These are phyloP conservation scores for Pezicula radicicola DNA, from an alignment of 2,329 filamentous ascomycete genomes.

Conservation along the genomic window DNA sequence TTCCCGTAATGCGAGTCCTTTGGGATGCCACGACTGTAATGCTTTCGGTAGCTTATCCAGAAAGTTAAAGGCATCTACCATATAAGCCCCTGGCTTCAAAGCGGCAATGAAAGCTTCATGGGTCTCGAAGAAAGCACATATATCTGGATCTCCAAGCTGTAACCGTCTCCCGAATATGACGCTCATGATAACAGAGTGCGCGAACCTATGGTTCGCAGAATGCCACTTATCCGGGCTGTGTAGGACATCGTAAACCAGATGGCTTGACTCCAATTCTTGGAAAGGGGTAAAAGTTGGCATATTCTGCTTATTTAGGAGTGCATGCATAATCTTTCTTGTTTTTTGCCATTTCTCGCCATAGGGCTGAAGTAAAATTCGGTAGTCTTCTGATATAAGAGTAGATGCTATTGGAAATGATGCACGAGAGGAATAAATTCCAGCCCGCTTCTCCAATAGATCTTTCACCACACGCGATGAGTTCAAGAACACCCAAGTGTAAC, in stretches of 20 bases:
- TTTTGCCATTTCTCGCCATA: slow-evolving; percentile 24
- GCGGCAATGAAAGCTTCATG: slow-evolving; percentile 21
- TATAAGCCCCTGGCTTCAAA: slow-evolving; percentile 26
- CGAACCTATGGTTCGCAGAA: slow-evolving; percentile 20
- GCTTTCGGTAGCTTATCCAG: slow-evolving; percentile 26
- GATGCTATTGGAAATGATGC: slow-evolving; percentile 17
- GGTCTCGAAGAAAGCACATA: slow-evolving; percentile 17
- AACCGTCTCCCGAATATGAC: slow-evolving; percentile 24
- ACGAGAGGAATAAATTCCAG: slow-evolving; percentile 19
- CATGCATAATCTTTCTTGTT: slow-evolving; percentile 27
- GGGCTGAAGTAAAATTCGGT: slow-evolving; percentile 26
- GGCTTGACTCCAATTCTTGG: slow-evolving; percentile 26
- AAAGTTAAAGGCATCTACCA: slow-evolving; percentile 30
- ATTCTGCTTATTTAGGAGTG: slow-evolving; percentile 19
- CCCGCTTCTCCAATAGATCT: slow-evolving; percentile 23
- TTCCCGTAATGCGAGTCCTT: too few relatives aligned
- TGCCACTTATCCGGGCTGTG: slow-evolving; percentile 21
- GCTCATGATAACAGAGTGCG: slow-evolving; percentile 27
- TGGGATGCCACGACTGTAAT: slow-evolving; percentile 26
- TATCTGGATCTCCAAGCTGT: slow-evolving; percentile 16
- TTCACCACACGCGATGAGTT: slow-evolving; percentile 36
- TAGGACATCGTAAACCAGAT: slow-evolving; percentile 23
- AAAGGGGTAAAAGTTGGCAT: slow-evolving; percentile 16
- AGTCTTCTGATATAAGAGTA: slow-evolving; percentile 21
- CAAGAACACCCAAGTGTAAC: slow-evolving; percentile 39